A percentile compares a stretch with the other conserved stretches of the same genome.
These are phyloP conservation scores for Acanthamoeba triangularis DNA, from an alignment of 208 protist genomes.

Conservation along the genomic window DNA sequence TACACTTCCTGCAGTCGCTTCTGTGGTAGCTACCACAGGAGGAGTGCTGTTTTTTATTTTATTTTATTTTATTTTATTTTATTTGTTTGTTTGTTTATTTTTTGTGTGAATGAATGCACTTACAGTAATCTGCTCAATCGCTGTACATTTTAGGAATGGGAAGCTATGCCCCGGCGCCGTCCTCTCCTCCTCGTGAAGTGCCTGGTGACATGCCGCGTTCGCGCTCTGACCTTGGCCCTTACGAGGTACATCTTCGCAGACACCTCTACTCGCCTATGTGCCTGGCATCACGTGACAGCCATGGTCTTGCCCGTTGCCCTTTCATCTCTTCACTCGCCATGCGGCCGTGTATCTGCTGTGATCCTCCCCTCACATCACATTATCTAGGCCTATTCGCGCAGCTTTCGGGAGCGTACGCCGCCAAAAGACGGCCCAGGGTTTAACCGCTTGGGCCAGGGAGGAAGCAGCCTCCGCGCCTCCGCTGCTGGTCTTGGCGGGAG, in stretches of 20 bases:
- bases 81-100: too few species aligned
- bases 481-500: neutral
- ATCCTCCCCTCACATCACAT: neutral
- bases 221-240: constrained; percentile 30
- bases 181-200: neutral
- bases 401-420: constrained; percentile 32
- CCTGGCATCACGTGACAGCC: too few species aligned
- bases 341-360: too few species aligned
- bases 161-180: neutral
- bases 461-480: neutral
- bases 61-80: too few species aligned
- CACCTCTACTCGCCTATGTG: too few species aligned
- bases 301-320: too few species aligned
- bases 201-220: constrained; percentile 20
- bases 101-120: too few species aligned
- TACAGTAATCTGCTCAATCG: neutral
- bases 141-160: neutral
- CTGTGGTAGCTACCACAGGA: too few species aligned
- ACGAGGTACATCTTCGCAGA: constrained; percentile 26
- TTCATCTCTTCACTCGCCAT: too few species aligned
- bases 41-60: too few species aligned
- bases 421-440: constrained; percentile 42
- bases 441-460: neutral
- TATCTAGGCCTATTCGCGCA: neutral
- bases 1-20: too few species aligned